Evolutionary conservation across 192 early-diverging fungal species (phyloP), one percentile per base, ranked within the genome.

Genomic region (Coemansia sp.): DNA sequence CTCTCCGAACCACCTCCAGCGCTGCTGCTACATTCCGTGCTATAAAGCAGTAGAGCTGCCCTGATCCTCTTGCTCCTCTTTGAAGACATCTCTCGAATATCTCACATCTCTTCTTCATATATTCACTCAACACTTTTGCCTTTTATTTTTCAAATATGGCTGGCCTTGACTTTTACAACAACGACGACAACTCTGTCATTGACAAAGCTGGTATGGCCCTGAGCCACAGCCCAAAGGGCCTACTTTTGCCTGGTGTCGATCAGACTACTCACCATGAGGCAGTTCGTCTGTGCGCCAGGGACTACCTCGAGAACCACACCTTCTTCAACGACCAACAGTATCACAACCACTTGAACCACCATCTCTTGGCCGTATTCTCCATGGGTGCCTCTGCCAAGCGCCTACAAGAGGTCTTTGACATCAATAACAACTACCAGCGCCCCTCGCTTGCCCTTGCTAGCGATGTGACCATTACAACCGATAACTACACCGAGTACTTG

Each of bases 301-400:
- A 87, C 55, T 71, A 84, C 44, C 61, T 80, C 27, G 78, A 88
- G 40, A 64, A 86, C 48, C 87, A 88, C 46, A 63, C 68, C 12
- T 89, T 88, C 67, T 88, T 88, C 63, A 87, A 87, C 61, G 65
- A 86, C 3, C 68, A 19, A 9, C 70, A 74, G 12, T 88, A 84
- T 68, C 88, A 89, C 73, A 89, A 87, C 65, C 88, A 89, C 42
- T 63, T 86, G 7, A 67, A 67, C 59, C 88, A 89, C 70, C 85
- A 77, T 31, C 50, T 89, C 10, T 75, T 89, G n/a, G 83, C 88
- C 9, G 77, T 75, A 8, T 88, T 80, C 51, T 72, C 87, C 1
- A 48, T 89, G 39, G 88, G 88, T 0, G 86, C 81, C 13, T 70
- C 71, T 38, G 67, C 77, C 9, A 61, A 84, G 38, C 81, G 87